Base-by-base conservation (phyloP, 352 stramenopile species). In the Globisporangium viniferum region DNA sequence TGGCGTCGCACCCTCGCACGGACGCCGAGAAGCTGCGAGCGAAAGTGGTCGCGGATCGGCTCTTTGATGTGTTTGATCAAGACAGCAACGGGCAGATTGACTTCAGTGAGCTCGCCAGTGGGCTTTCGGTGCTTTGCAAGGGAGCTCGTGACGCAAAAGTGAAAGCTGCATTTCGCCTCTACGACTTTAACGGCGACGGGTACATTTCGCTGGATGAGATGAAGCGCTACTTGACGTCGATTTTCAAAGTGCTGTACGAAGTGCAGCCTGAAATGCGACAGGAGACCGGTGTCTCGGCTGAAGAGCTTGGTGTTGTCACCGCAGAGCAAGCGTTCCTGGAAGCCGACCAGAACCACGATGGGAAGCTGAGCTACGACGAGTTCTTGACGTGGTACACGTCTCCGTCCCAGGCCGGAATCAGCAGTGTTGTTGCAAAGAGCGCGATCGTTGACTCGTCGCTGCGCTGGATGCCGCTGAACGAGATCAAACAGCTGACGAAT, bases 221-320 rank as follows among this genome's bases (percentile, higher is more conserved):
- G 90, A 91, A 82, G 33, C 78, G 81, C 18, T 97, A 97, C 70
- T 62, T 97, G 33, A 93, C 80, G 3, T 88, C 86, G 8, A 93
- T 97, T 41, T 97, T 97, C 67, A 93, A 87, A 59, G 84, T 97
- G 8, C 46, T 96, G 64, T 97, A 94, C 70, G 86, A 93, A 64
- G 81, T 93, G 9, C 90, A 94, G 41, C 80, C 88, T 15, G 73
- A 88, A 49, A 91, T 93, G 77, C 76, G 76, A 8, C 55, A 79
- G 12, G 78, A 92, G 69, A 90, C 85, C 0, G 84, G 84, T 15
- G 80, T 91, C 0, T 83, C 83, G 0, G 81, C 90, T 5, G 82
- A 93, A 33, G 82, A 95, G 59, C 77, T 96, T 0, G 90, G 85
- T 1, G 46, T 74, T n/a, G 84, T 95, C 39, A 96, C 89, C 0